Base-by-base conservation (phyloP, 352 stramenopile species). In the Pythium dissimile region DNA sequence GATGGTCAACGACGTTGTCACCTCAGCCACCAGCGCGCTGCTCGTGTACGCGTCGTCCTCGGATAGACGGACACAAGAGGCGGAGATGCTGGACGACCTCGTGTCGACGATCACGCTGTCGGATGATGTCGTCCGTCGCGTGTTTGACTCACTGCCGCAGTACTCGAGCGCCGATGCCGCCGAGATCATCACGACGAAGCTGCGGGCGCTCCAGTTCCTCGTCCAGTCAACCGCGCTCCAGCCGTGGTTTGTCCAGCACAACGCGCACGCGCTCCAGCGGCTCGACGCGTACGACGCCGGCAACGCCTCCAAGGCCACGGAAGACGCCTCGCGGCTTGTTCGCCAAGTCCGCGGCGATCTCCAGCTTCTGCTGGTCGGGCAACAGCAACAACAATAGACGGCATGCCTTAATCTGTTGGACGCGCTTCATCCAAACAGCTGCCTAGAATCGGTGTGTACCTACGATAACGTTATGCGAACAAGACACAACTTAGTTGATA, bases 301-400 rank as follows among this genome's bases (percentile, higher is more conserved):
- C 1, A 48, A 74, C 28, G 54, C 55, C 1, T 51, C 48, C 23
- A 54, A 53, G 9, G 28, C 45, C 23, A 75, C 72, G 9, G 66
- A 78, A 12, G 69, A 86, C 35, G 49, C 80, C 30, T 23, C 60
- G 15, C 66, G 69, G 18, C 58, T 81, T 41, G 45, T 78, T n/a
- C 75, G 75, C 21, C 73, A 86, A 57, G 23, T 90, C 41, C 73
- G 66, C 24, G 80, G 77, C 51, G 80, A 88, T 27, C 47, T 88
- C 54, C 63, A 82, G 49, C 75, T 90, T n/a, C 61, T 86, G 16
- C 64, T 62, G 23, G 71, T 77, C 9, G 77, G 77, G 7, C 50
- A 55, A 15, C 20, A 27, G 27, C 5, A 63, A 13, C 21, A 59
- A 31, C 45, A 34, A 43, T 67, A 67, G 45, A n/a, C n/a, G n/a